Percentiles rank a stretch among this genome's conserved stretches.
Conservation (phyloP, 2,329 filamentous ascomycete genomes). For the Fusarium setosum region DNA sequence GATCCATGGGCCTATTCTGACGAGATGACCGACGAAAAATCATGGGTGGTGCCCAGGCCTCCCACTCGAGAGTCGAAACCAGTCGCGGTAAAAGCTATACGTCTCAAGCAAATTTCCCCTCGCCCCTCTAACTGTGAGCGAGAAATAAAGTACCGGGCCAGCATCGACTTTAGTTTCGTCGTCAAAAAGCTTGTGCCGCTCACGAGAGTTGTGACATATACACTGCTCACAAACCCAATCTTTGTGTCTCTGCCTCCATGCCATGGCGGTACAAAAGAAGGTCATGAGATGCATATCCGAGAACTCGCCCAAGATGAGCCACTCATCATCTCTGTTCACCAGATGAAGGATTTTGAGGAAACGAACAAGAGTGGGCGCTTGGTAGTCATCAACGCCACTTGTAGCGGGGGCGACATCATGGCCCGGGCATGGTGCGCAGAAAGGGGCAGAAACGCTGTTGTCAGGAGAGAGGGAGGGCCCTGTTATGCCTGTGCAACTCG, state of each 20-base stretch:
- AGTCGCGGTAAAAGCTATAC: constrained; percentile 5
- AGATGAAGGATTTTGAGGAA: constrained; percentile 1
- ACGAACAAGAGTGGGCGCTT: background rate
- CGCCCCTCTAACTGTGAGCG: background rate
- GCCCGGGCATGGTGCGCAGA: constrained; percentile 17
- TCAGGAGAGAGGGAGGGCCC: constrained; percentile 2
- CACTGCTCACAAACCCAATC: constrained; percentile 8
- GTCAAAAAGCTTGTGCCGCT: background rate
- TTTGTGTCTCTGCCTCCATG: constrained; percentile 7
- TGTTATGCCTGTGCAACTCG: constrained; percentile 16
- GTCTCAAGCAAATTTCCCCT: background rate
- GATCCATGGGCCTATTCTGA: background rate
- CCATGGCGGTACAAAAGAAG: background rate
- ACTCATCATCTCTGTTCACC: background rate
- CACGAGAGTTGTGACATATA: constrained; percentile 1
- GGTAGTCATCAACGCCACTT: constrained; percentile 9
- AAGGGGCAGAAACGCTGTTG: constrained; percentile 5
- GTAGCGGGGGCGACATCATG: constrained; percentile 1
- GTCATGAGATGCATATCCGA: background rate
- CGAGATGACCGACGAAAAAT: background rate
- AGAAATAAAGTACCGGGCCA: constrained; percentile 7
- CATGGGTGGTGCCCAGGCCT: constrained; percentile 7
- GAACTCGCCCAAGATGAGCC: background rate
- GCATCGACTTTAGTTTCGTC: constrained; percentile 12
- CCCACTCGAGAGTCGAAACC: constrained; percentile 8